phyloP scores from a whole-genome alignment of 2,329 filamentous ascomycete genomes.

The Colletotrichum cuscutae region DNA sequence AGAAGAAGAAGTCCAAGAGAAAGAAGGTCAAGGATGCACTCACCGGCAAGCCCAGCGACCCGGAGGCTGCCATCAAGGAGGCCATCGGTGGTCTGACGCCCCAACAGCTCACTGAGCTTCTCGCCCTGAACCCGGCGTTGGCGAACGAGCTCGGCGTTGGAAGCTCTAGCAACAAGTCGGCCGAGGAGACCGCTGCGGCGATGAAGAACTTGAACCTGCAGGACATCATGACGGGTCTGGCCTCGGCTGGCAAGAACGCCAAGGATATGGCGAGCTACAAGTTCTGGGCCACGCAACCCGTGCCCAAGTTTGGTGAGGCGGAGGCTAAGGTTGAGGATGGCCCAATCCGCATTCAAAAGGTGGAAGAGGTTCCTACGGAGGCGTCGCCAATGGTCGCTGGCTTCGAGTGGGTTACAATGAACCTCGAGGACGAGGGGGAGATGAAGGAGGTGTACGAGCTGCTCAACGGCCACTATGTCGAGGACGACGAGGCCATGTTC shows the following conservation, averaged over 20 bases:
- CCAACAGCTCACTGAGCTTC: constrained; percentile 72
- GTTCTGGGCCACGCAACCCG: constrained; percentile 98
- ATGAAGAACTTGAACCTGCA: constrained; percentile 74
- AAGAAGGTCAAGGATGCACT: constrained; percentile 66
- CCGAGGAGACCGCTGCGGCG: constrained; percentile 59
- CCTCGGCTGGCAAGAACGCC: constrained; percentile 84
- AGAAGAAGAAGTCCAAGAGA: constrained; percentile 75
- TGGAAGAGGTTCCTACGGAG: constrained; percentile 82
- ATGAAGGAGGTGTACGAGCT: constrained; percentile 93
- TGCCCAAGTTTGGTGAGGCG: constrained; percentile 80
- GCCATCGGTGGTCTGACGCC: constrained; percentile 64
- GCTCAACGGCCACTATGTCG: constrained; percentile 93
- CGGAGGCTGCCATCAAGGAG: constrained; percentile 56
- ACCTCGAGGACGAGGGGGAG: constrained; percentile 81
- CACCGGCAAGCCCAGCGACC: constrained; percentile 47
- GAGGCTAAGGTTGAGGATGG: constrained; percentile 74
- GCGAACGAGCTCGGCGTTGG: constrained; percentile 64
- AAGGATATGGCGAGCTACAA: constrained; percentile 98
- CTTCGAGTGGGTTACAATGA: constrained; percentile 95
- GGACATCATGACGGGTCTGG: constrained; percentile 79
- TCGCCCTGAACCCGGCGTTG: constrained; percentile 78
- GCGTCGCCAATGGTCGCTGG: constrained; percentile 80
- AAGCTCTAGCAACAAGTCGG: constrained; percentile 47
- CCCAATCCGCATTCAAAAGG: constrained; percentile 82
- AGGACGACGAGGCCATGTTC: constrained; percentile 97